Base-by-base conservation (phyloP, 306 rosid genomes). In the Fagus sylvatica region DNA sequence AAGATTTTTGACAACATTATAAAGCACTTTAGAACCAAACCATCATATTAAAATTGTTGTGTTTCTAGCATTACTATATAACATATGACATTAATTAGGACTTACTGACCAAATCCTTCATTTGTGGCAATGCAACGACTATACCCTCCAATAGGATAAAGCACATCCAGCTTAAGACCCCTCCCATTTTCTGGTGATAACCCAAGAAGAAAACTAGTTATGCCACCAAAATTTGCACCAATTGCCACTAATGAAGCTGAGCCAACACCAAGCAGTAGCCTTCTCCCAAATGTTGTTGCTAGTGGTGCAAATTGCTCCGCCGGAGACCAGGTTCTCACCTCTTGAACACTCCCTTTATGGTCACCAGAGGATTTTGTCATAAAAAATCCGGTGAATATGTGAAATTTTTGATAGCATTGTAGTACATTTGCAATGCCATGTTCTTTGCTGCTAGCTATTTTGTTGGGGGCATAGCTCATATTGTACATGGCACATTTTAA, bases 221-320 rank as follows among this genome's bases (percentile, higher is more conserved):
- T 72, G 69, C 97, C 98, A 2, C 84, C 82, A 62, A 95, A 95
- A 84, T 92, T 80, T 30, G 98, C 98, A 30, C 96, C 98, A 55
- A 95, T 49, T 16, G 93, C 93, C 51, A 95, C 97, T 49, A 89
- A 74, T 37, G 97, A 90, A 74, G 98, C 95, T 66, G 97, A 89
- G 4, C 93, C 92, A 15, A 88, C 43, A 0, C 98, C 98, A 39
- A 88, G 75, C 0, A 82, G 77, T 32, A 90, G 86, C 66, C 97
- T 87, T 71, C 97, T 80, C 73, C 81, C 79, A 46, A 94, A 92
- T 7, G 84, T 88, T 2, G 79, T 53, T 32, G 83, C 96, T n/a
- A 89, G 76, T 0, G 88, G 89, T 7, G 81, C 84, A 73, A 89
- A 91, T 59, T 87, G 85, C 62, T 81, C 93, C 2, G 91, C 87